phyloP scores from a whole-genome alignment of 192 early-diverging fungal genomes.

The Pilobolus umbonatus region DNA sequence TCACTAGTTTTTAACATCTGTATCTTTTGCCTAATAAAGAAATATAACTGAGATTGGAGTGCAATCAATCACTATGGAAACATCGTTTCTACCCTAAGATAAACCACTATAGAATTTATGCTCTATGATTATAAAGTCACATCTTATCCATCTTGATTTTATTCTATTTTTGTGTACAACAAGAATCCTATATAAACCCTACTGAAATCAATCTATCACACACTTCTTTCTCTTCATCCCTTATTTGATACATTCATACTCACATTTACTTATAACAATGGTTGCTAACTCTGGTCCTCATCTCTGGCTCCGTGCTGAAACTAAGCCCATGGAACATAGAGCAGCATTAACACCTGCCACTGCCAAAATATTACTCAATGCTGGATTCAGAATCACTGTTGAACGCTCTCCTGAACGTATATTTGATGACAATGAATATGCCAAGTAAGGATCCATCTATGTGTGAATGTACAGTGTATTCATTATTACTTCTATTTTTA shows the following conservation, averaged over 20 bases:
- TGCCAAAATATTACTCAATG: slow-evolving; percentile 73
- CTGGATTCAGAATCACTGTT: slow-evolving; percentile 86
- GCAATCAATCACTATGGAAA: too few relatives aligned
- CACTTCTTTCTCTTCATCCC: slow-evolving; percentile 2
- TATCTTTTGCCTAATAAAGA: too few relatives aligned
- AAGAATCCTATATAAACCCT: slow-evolving; percentile 1
- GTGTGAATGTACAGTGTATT: neutral
- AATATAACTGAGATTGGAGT: too few relatives aligned
- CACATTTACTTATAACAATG: neutral
- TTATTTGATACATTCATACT: neutral
- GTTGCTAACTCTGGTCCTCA: slow-evolving; percentile 31
- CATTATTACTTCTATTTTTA: slow-evolving; percentile 23
- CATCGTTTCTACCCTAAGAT: too few relatives aligned
- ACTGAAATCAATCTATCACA: neutral
- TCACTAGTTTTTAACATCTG: neutral
- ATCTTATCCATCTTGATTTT: slow-evolving; percentile 5
- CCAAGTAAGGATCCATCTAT: slow-evolving; percentile 39
- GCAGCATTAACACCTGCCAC: slow-evolving; percentile 85
- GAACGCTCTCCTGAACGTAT: slow-evolving; percentile 80
- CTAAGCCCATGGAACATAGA: slow-evolving; percentile 94
- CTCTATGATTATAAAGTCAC: slow-evolving; percentile 4
- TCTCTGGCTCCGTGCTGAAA: slow-evolving; percentile 96
- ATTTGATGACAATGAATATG: slow-evolving; percentile 88
- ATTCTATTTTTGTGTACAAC: neutral
- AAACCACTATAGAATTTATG: too few relatives aligned